These are phyloP conservation scores for Phytophthora ramorum DNA, from an alignment of 352 stramenopile species.

Conservation along the genomic window DNA sequence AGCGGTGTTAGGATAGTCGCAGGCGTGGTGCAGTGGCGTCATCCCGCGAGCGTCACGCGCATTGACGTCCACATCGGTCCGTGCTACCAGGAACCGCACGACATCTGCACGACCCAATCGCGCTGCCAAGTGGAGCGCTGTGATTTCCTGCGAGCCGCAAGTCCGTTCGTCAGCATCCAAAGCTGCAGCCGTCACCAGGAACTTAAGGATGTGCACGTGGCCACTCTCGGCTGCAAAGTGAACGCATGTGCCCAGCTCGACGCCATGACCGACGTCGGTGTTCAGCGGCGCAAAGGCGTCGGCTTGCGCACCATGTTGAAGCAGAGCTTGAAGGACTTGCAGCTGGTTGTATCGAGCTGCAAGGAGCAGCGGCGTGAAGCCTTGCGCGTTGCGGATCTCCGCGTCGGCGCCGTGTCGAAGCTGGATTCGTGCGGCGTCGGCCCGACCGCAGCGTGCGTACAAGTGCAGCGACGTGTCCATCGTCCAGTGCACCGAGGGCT, in stretches of 20 bases:
- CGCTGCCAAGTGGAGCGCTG: conserved; percentile 45
- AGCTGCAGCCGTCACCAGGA: conserved; percentile 34
- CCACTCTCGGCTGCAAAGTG: conserved; percentile 32
- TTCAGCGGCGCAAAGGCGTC: conserved; percentile 27
- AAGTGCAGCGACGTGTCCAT: conserved; percentile 52
- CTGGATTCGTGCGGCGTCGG: conserved; percentile 31
- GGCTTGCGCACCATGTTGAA: conserved; percentile 35
- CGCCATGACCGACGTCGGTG: conserved; percentile 1
- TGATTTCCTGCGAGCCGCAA: conserved; percentile 19
- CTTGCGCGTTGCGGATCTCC: conserved; percentile 34
- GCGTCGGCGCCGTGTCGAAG: conserved; percentile 41
- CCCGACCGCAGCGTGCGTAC: conserved; percentile 39
- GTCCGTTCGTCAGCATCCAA: conserved; percentile 28
- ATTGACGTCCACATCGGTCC: conserved; percentile 33
- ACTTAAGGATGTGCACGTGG: conserved; percentile 35
- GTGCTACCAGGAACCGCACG: conserved; percentile 37
- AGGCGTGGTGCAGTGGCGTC: conserved; percentile 49
- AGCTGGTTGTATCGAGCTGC: conserved; percentile 43
- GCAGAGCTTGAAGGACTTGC: conserved; percentile 39
- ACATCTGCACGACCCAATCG: conserved; percentile 32
- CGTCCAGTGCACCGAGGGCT: conserved; percentile 11
- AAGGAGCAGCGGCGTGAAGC: conserved; percentile 42
- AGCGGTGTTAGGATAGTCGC: conserved; percentile 28
- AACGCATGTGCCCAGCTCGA: conserved; percentile 26
- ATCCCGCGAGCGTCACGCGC: conserved; percentile 38